Conservation (phyloP, 1,284 basidiomycete genomes). For the Fomitiporia mediterranea region DNA sequence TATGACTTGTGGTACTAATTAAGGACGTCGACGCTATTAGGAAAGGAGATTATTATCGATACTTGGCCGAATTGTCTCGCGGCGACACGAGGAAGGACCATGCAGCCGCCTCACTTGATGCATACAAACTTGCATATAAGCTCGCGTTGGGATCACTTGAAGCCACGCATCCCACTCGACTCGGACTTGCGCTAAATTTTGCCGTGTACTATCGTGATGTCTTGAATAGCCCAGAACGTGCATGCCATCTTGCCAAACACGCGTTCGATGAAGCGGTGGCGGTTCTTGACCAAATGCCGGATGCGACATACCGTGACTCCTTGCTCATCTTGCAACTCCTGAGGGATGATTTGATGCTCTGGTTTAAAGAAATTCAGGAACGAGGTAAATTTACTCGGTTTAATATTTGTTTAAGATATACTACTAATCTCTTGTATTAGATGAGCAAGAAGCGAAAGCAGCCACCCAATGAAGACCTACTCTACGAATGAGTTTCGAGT, state of each 20-base stretch:
- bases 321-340: slow-evolving; percentile 63
- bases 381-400: slow-evolving; percentile 10
- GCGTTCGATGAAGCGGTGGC: slow-evolving; percentile 66
- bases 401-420: too few species aligned
- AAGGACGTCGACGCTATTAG: slow-evolving; percentile 31
- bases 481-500: too few species aligned
- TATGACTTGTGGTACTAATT: not conserved
- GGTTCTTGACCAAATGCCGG: slow-evolving; percentile 38
- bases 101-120: slow-evolving; percentile 51
- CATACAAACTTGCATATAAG: slow-evolving; percentile 65
- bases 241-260: slow-evolving; percentile 83
- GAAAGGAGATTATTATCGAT: slow-evolving; percentile 69
- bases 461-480: too few species aligned
- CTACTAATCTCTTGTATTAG: not conserved
- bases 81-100: slow-evolving; percentile 41
- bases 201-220: slow-evolving; percentile 98
- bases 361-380: slow-evolving; percentile 53
- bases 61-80: slow-evolving; percentile 57
- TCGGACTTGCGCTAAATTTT: slow-evolving; percentile 94
- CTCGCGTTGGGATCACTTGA: slow-evolving; percentile 54
- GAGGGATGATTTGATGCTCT: slow-evolving; percentile 60
- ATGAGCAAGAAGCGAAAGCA: not conserved
- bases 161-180: slow-evolving; percentile 63
- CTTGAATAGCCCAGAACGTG: slow-evolving; percentile 85
- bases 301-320: slow-evolving; percentile 52